Conservation (phyloP, 805 yeast species). For the Candida koratica region DNA sequence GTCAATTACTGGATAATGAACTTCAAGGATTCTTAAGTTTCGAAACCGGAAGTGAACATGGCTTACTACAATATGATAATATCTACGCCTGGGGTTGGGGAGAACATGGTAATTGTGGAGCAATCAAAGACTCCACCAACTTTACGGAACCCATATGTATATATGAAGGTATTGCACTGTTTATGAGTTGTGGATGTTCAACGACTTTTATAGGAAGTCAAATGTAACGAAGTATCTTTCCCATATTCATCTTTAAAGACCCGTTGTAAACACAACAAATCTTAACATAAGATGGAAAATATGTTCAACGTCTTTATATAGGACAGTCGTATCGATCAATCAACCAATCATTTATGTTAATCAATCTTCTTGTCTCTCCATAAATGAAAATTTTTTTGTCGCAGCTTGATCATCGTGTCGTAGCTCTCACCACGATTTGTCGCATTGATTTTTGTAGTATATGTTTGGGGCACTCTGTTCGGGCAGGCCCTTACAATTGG, state of each 20-base stretch:
- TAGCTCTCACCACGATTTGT: too few species aligned
- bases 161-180: conserved; percentile 25
- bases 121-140: conserved; percentile 25
- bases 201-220: conserved; percentile 53
- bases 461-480: conserved; percentile 80
- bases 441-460: too few species aligned
- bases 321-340: conserved; percentile 59
- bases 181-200: conserved; percentile 62
- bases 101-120: conserved; percentile 94
- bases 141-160: conserved; percentile 35
- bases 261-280: conserved; percentile 24
- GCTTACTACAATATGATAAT: conserved; percentile 39
- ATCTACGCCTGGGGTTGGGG: conserved; percentile 97
- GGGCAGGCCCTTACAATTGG: conserved; percentile 57
- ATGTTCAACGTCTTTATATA: conserved; percentile 66
- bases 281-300: conserved; percentile 67
- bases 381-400: conserved; percentile 9
- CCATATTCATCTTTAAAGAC: conserved; percentile 64
- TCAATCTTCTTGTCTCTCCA: conserved; percentile 13
- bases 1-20: conserved; percentile 46
- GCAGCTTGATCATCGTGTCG: too few species aligned
- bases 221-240: conserved; percentile 71
- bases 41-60: conserved; percentile 83
- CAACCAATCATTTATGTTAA: conserved; percentile 7
- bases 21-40: conserved; percentile 8